Evolutionary conservation across 1,139 yeast species (phyloP), one percentile per base, ranked within the genome.

Genomic region (Lodderomyces parapsilosis): DNA sequence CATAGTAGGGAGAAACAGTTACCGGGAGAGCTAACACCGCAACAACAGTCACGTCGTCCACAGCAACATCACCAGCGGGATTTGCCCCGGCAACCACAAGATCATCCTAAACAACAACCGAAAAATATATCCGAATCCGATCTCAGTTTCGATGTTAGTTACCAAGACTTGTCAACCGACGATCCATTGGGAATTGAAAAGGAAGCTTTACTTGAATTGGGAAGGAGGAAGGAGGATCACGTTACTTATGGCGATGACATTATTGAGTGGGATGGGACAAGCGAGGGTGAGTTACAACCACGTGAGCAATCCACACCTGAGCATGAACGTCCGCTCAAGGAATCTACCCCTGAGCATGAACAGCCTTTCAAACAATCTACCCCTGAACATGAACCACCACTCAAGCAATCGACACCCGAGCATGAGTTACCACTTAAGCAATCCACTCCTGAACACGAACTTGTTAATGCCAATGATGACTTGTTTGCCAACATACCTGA

Each of bases 111-210:
- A 11, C 40, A 32, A 35, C 38, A 24, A 22, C 42, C 36, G 22
- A 24, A 36, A 15, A 14, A 10, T 13, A 11, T 15, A 11, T 13
- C 39, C 7, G 39, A 38, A 3, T 19, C 63, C 1, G 76, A 71
- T 46, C 60, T 68, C 47, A 69, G 76, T 42, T 72, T 73, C 47
- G 77, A 73, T 35, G 56, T 64, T 30, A 63, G 73, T 24, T 60
- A 62, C 40, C 75, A 68, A 44, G 76, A 72, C 44, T 56, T 72
- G 34, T 65, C 71, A 40, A 66, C 64, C 47, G 76, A 71, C 40
- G 77, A 71, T 43, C 55, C 70, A 6, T 56, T 71, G 35, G 76
- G 75, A 0, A 63, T 71, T 30, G 74, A 67, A 41, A 49, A 54
- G 24, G 30, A 36, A 10, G 28, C 28, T 23, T 23, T 25, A 13